Conservation (phyloP, 257 asterid genomes). For the Jaltomata sinuosa region DNA sequence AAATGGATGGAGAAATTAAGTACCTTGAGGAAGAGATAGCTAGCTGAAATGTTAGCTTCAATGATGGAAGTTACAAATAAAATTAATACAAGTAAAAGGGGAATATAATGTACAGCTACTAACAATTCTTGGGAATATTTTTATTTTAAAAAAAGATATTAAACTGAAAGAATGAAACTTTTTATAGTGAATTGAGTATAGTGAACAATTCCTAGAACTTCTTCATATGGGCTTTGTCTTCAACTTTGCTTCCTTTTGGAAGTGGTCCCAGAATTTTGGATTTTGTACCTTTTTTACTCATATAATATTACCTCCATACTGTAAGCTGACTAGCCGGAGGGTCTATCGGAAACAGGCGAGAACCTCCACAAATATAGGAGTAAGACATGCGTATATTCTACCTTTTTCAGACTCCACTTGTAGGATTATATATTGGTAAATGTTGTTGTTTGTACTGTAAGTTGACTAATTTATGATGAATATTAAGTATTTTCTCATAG, state of each 20-base stretch:
- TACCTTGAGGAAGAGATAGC: background rate
- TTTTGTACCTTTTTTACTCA: background rate
- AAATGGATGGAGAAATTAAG: background rate
- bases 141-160: background rate
- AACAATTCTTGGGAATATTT: background rate
- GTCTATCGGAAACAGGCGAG: background rate
- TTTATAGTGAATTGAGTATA: background rate
- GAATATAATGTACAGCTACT: background rate
- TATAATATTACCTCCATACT: background rate
- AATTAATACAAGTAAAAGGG: background rate
- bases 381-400: background rate
- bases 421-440: accelerated
- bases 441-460: background rate
- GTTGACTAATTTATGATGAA: background rate
- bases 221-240: constrained; percentile 27
- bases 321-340: background rate
- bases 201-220: constrained; percentile 20
- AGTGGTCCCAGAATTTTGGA: constrained; percentile 1
- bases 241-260: background rate
- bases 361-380: background rate
- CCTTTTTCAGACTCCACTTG: background rate
- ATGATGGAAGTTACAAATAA: background rate
- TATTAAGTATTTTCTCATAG: background rate
- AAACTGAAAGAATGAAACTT: background rate
- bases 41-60: constrained; percentile 3